phyloP scores from a whole-genome alignment of 2,329 filamentous ascomycete genomes.

The Calonectria multiphialidica region DNA sequence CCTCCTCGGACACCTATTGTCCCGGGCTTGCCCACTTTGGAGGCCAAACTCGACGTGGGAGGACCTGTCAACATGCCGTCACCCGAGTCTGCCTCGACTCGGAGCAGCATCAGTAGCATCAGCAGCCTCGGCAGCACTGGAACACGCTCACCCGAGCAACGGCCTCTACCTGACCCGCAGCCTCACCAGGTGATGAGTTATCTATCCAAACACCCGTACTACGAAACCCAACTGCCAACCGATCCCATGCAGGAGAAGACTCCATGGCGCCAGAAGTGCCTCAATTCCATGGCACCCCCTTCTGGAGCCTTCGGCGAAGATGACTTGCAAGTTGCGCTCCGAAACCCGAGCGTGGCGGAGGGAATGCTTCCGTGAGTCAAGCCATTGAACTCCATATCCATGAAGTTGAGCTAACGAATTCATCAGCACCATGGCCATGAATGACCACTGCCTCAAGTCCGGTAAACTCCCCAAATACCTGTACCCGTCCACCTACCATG shows the following conservation, averaged over 20 bases:
- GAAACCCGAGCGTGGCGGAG: background rate
- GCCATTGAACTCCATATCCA: background rate
- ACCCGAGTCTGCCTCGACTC: conserved; percentile 17
- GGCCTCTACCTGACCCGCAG: conserved; percentile 26
- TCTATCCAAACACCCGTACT: background rate
- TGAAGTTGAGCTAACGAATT: background rate
- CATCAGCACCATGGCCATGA: background rate
- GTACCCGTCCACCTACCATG: conserved; percentile 21
- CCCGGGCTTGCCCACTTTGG: background rate
- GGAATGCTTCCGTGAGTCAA: conserved; percentile 4
- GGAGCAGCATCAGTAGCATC: conserved; percentile 9
- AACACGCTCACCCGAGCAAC: conserved; percentile 34
- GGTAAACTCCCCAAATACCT: conserved; percentile 17
- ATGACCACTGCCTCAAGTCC: background rate
- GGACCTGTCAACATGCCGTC: conserved; percentile 15
- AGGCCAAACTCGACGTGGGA: background rate
- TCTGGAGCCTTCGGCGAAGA: background rate
- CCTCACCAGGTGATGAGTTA: background rate
- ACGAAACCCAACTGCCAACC: background rate
- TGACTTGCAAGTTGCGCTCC: conserved; percentile 10
- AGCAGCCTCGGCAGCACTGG: background rate
- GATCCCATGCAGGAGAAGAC: background rate
- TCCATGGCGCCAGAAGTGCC: background rate
- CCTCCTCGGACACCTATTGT: conserved; percentile 31
- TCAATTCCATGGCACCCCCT: background rate